Percentiles rank a stretch among this genome's conserved stretches.
These are phyloP conservation scores for Neurospora intermedia DNA, from an alignment of 495 filamentous ascomycete species.

Conservation along the genomic window DNA sequence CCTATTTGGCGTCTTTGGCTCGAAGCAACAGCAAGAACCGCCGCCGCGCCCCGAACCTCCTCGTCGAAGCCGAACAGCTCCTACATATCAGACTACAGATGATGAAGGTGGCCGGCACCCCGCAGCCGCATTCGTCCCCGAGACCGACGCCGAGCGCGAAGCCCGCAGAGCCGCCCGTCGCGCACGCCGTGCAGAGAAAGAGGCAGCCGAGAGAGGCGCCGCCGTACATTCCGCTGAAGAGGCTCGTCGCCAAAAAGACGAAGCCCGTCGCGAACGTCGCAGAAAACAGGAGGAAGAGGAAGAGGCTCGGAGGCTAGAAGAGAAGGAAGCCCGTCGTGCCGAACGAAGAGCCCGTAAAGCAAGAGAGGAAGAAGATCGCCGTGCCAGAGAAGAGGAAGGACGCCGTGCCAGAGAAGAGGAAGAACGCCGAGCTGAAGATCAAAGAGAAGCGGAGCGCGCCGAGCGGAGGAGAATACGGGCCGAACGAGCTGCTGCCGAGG, in stretches of 20 bases:
- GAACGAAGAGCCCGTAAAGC: slow-evolving; percentile 38
- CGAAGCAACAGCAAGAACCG: slow-evolving; percentile 14
- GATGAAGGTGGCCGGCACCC: slow-evolving; percentile 23
- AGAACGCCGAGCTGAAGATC: slow-evolving; percentile 28
- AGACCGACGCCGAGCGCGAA: slow-evolving; percentile 40
- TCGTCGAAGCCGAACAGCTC: slow-evolving; percentile 21
- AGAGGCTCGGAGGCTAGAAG: slow-evolving; percentile 37
- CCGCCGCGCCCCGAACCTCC: slow-evolving; percentile 28
- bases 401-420: slow-evolving; percentile 29
- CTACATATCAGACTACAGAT: slow-evolving; percentile 30
- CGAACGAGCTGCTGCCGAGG: slow-evolving; percentile 30
- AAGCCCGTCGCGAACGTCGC: slow-evolving; percentile 34
- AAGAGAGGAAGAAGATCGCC: slow-evolving; percentile 32
- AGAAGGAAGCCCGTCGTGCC: slow-evolving; percentile 41
- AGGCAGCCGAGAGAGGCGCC: slow-evolving; percentile 35
- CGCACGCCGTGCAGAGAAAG: slow-evolving; percentile 36
- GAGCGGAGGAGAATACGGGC: slow-evolving; percentile 34
- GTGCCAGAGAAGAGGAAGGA: slow-evolving; percentile 29
- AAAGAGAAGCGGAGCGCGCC: slow-evolving; percentile 32
- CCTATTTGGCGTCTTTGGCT: slow-evolving; percentile 33
- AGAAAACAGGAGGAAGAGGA: slow-evolving; percentile 33
- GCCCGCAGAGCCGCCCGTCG: slow-evolving; percentile 43
- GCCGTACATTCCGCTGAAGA: slow-evolving; percentile 39
- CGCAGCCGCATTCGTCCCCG: slow-evolving; percentile 3
- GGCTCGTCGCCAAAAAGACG: slow-evolving; percentile 32